Base-by-base conservation (phyloP, 73 alveolate genomes). In the Blepharisma japonicum region DNA sequence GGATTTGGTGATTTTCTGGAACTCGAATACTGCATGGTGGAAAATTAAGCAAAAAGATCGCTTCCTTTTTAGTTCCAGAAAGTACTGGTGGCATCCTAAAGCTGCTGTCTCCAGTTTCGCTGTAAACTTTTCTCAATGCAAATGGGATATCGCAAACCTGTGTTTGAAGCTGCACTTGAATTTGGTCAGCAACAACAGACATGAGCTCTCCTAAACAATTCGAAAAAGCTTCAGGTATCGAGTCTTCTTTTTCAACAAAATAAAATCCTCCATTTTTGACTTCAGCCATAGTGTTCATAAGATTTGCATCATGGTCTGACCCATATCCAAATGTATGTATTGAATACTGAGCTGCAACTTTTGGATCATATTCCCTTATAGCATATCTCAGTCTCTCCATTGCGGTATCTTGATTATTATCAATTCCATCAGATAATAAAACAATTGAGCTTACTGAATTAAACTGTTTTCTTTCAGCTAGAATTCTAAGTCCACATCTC, bases 341-440 rank as follows among this genome's bases (percentile, higher is more conserved):
- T 39, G 71, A 6, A 68, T 46, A 76, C 79, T 54, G 61, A 68
- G 8, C 85, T 55, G 48, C 78, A 55, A 3, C 74, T 61, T 51
- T 51, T 20, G 74, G 47, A 9, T 25, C 23, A 39, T 61, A 61
- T 25, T 61, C 23, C 11, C 79, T 86, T 38, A 80, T 66, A 20
- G 67, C 45, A 68, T 68, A 81, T 6, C 68, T 76, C 4, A 77
- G 48, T 39, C 82, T 71, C 68, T 61, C 71, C 48, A 61, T 20
- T 20, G 74, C 74, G 2, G 74, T 18, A 1, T n/a, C 74, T 61
- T 8, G 18, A 5, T 61, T 61, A 5, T 84, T 78, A 81, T 90
- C 97, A 68, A 82, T 55, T 18, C 97, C 97, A 77, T 90, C 97
- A 46, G 97, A 88, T 27, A 90, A 82, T 66, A 90, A 79, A 72